phyloP scores from a whole-genome alignment of 2,329 filamentous ascomycete species.

The Aspergillus alliaceus region DNA sequence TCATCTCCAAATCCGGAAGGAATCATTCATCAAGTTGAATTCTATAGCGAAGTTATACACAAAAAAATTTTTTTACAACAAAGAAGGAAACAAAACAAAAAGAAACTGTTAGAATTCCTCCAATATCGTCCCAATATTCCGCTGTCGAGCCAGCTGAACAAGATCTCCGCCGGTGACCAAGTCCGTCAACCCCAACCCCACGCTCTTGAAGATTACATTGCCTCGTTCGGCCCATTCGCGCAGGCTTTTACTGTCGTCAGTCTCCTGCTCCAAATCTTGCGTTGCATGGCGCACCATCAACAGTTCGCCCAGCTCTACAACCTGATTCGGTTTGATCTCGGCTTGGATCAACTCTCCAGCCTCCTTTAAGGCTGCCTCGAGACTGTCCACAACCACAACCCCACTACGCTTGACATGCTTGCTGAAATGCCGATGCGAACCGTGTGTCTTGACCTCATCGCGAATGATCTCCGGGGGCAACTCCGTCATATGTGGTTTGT shows the following conservation, averaged over 20 bases:
- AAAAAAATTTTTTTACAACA: neutral
- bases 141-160: conserved; percentile 56
- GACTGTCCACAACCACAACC: conserved; percentile 64
- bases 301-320: conserved; percentile 86
- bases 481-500: conserved; percentile 75
- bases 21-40: neutral
- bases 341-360: conserved; percentile 85
- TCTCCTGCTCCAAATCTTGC: conserved; percentile 31
- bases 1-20: neutral
- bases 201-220: conserved; percentile 69
- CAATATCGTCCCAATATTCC: conserved; percentile 53
- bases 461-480: conserved; percentile 73
- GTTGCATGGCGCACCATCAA: conserved; percentile 62
- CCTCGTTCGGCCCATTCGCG: conserved; percentile 62
- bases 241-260: conserved; percentile 44
- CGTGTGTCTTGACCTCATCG: conserved; percentile 55
- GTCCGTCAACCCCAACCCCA: conserved; percentile 69
- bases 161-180: conserved; percentile 62
- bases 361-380: conserved; percentile 77
- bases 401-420: conserved; percentile 58
- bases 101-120: conserved; percentile 39
- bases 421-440: conserved; percentile 49
- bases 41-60: too few relatives aligned
- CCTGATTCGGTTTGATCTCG: conserved; percentile 67
- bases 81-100: neutral